Conservation (phyloP, 1,284 basidiomycete genomes). For the Lignosus rhinocerotis region DNA sequence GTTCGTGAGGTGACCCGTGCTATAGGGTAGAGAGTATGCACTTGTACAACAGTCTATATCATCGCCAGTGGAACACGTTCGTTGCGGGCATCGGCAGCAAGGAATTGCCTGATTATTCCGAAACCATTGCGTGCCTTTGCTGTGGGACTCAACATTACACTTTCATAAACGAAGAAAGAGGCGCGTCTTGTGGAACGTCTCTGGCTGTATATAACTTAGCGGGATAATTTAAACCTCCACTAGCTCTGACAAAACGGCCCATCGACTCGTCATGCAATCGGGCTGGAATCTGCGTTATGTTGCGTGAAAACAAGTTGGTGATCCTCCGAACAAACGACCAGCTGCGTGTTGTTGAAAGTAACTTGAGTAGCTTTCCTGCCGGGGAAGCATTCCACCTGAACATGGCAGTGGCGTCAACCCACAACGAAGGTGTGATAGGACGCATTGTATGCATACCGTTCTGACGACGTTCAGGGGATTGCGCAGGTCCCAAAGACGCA, state of each 20-base stretch:
- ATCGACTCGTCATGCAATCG: background rate
- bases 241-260: background rate
- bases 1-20: too few species aligned
- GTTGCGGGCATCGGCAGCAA: constrained; percentile 7
- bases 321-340: constrained; percentile 40
- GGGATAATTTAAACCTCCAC: background rate
- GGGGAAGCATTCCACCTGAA: constrained; percentile 36
- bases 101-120: constrained; percentile 22
- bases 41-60: background rate
- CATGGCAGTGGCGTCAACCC: background rate
- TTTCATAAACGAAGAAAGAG: too few species aligned
- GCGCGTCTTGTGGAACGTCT: too few species aligned
- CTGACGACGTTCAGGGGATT: constrained; percentile 32
- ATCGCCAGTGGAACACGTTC: background rate
- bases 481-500: constrained; percentile 52
- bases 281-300: background rate
- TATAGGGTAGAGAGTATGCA: background rate
- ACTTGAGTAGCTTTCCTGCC: constrained; percentile 42
- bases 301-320: constrained; percentile 28
- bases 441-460: constrained; percentile 29
- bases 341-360: constrained; percentile 32
- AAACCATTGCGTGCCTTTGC: constrained; percentile 27
- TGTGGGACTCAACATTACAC: constrained; percentile 16
- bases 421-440: background rate
- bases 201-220: background rate